phyloP scores from a whole-genome alignment of 148 eudicot species.

The Chenopodium quinoa region DNA sequence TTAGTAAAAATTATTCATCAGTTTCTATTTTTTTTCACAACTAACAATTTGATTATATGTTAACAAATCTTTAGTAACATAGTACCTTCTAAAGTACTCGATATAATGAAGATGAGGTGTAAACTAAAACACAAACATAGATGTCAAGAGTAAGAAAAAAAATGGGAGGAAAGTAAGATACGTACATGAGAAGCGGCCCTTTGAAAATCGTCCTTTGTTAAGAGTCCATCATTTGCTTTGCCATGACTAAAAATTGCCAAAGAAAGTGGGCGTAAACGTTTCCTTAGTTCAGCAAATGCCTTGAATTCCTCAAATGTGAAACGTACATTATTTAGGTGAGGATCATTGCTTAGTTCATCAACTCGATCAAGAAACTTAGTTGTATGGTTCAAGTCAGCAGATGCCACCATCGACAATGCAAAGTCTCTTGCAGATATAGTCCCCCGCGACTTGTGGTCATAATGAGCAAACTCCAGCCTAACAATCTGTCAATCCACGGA shows the following conservation, averaged over 20 bases:
- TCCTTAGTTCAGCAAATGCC: constrained; percentile 63
- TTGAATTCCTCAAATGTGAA: constrained; percentile 70
- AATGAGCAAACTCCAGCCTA: constrained; percentile 72
- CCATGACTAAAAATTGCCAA: constrained; percentile 79
- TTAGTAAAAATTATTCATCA: not conserved
- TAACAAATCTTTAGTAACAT: no score
- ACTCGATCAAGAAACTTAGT: constrained; percentile 65
- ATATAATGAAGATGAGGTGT: no score
- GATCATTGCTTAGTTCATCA: constrained; percentile 52
- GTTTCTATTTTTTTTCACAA: no score
- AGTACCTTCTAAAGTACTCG: no score
- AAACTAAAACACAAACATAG: no score
- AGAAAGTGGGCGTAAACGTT: constrained; percentile 56
- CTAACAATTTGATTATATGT: no score
- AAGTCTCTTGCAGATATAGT: constrained; percentile 78
- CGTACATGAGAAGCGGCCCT: constrained; percentile 84
- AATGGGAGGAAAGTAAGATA: not conserved
- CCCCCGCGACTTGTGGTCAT: constrained; percentile 64
- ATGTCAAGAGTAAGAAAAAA: no score
- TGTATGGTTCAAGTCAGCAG: constrained; percentile 72
- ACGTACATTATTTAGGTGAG: constrained; percentile 37
- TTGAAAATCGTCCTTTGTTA: constrained; percentile 70
- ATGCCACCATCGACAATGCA: constrained; percentile 84
- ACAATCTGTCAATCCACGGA: constrained; percentile 37
- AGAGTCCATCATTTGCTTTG: constrained; percentile 63